Percentiles rank a stretch among this genome's conserved stretches.
Conservation (phyloP, 2,329 filamentous ascomycete genomes). For the Peltaster fructicola region DNA sequence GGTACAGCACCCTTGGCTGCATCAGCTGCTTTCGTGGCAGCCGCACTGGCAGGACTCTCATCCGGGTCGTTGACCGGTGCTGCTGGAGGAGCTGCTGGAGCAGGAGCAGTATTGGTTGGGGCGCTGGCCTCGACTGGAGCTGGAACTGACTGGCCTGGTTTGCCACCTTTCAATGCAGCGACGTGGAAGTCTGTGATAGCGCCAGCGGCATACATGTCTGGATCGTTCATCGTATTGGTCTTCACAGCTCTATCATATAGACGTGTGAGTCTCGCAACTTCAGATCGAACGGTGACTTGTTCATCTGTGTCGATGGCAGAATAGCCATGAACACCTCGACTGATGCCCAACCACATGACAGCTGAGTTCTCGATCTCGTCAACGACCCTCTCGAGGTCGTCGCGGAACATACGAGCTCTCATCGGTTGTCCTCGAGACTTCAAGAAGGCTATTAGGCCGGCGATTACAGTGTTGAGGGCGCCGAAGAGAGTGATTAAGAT, state of each 20-base stretch:
- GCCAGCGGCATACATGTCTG: constrained; percentile 21
- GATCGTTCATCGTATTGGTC: constrained; percentile 22
- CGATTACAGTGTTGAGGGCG: constrained; percentile 24
- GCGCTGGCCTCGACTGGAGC: constrained; percentile 3
- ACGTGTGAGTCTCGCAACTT: constrained; percentile 19
- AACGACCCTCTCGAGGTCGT: constrained; percentile 23
- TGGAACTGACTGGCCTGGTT: constrained; percentile 5
- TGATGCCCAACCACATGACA: constrained; percentile 27
- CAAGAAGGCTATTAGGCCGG: constrained; percentile 23
- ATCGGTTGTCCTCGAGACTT: constrained; percentile 24
- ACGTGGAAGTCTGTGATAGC: constrained; percentile 9
- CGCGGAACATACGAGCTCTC: constrained; percentile 23
- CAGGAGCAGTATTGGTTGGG: constrained; percentile 5
- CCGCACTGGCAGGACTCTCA: constrained; percentile 13
- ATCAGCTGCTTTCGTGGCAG: neutral
- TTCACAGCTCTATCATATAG: constrained; percentile 23
- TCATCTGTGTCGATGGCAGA: constrained; percentile 29
- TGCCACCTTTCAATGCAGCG: constrained; percentile 10
- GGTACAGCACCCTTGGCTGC: neutral
- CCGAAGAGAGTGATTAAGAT: constrained; percentile 24
- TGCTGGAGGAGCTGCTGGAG: constrained; percentile 2
- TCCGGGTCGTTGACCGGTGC: constrained; percentile 10
- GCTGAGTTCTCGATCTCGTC: constrained; percentile 26
- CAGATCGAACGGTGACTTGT: constrained; percentile 24
- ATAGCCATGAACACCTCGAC: constrained; percentile 25